Evolutionary conservation across 78 protist genomes (phyloP), one percentile per base, ranked within the genome.

Genomic region (Dictyostelium capitatum): DNA sequence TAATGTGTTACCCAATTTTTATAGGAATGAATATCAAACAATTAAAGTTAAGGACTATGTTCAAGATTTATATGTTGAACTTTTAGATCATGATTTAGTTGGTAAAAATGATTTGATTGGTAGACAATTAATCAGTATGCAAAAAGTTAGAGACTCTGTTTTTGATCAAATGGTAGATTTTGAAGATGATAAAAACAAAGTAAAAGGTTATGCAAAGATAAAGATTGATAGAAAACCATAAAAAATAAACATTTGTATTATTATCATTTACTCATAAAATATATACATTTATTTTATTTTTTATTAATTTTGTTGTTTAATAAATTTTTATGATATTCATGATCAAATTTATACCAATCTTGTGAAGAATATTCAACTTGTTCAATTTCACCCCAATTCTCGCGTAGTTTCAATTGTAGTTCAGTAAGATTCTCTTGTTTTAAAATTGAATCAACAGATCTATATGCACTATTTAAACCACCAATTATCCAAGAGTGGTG

Each of bases 401-500:
- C 79, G 2, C 12, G 23, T 43, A 82, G 37, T 51, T 67, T 47
- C 6, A 6, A 5, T 62, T 79, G 77, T 25, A 67, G 23, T 0
- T 64, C n/a, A 3, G 6, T 1, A 6, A 69, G 19, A 37, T 41
- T 41, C 6, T 82, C 79, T 6, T 23, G 19, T 6, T 1, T 30
- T 25, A 82, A 72, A 11, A 82, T 51, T 28, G n/a, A 43, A 41
- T 82, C 79, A 32, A 82, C 89, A 6, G 79, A 23, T 41, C 89
- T 74, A 72, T 82, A 82, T 14, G 89, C 89, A 46, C 77, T 62
- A 43, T 67, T 82, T 2, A 82, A 48, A 17, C 51, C 48, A 32
- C 89, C 89, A 51, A 82, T 64, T 5, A 82, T 50, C 89, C 89
- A 82, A 19, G 54, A 79, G 32, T 82, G 89, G 51, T 82, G 62